Conservation (phyloP, 352 stramenopile species). For the Globisporangium orthogonon region DNA sequence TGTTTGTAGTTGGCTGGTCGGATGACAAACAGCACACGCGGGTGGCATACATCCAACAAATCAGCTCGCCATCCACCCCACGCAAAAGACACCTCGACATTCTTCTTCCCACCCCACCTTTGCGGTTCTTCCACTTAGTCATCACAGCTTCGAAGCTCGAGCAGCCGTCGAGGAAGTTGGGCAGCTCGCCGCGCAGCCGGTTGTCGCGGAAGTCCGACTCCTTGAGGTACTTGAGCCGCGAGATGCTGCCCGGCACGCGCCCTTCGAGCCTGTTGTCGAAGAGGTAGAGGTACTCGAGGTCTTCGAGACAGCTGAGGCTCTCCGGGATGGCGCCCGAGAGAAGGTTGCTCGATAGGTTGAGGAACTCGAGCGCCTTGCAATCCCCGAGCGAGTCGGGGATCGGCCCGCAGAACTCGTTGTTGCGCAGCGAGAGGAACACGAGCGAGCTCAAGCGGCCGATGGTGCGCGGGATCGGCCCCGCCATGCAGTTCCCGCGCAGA, state of each 20-base stretch:
- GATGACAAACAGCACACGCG: neutral
- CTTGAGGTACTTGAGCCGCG: conserved; percentile 72
- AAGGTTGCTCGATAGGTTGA: conserved; percentile 83
- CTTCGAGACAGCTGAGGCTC: conserved; percentile 58
- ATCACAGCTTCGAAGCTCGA: conserved; percentile 74
- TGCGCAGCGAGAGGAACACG: conserved; percentile 80
- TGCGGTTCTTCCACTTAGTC: conserved; percentile 82
- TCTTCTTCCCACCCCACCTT: conserved; percentile 16
- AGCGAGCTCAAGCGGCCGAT: conserved; percentile 66
- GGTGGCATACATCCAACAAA: too few relatives aligned
- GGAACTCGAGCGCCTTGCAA: conserved; percentile 78
- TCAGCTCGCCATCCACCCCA: too few relatives aligned
- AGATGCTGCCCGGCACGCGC: conserved; percentile 52
- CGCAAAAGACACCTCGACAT: neutral
- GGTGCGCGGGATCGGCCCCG: conserved; percentile 43
- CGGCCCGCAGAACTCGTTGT: conserved; percentile 61
- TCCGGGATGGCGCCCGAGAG: conserved; percentile 65
- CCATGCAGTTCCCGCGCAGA: conserved; percentile 74
- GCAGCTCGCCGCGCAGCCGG: conserved; percentile 58
- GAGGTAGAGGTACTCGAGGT: conserved; percentile 81
- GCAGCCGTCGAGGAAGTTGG: conserved; percentile 76
- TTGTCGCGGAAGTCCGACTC: conserved; percentile 81
- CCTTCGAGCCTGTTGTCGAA: conserved; percentile 82
- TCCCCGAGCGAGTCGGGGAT: conserved; percentile 65
- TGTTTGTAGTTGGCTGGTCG: conserved; percentile 56